Evolutionary conservation across 139 green algal species (phyloP).

Genomic region (Micractinium conductrix): DNA sequence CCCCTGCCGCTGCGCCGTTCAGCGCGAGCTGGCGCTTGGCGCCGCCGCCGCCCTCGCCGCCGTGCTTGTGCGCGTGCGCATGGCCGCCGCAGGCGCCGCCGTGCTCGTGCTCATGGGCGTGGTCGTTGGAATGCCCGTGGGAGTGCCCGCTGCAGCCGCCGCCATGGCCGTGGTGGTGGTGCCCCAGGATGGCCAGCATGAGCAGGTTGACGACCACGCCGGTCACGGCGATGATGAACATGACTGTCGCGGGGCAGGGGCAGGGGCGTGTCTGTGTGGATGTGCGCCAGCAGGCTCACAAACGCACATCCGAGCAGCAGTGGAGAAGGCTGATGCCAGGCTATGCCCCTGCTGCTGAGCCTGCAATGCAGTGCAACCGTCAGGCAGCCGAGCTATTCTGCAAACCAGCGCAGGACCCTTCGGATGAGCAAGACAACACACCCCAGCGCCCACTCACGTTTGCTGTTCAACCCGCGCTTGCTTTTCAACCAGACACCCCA

Average conservation of each 20-base stretch:
- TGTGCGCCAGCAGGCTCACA: too few relatives aligned
- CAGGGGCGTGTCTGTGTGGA: too few relatives aligned
- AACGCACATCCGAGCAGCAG: too few relatives aligned
- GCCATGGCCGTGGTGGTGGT: constrained; percentile 46
- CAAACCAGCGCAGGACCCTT: too few relatives aligned
- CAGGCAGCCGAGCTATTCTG: too few relatives aligned
- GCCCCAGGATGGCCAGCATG: constrained; percentile 70
- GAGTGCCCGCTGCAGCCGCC: neutral
- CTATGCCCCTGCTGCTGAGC: too few relatives aligned
- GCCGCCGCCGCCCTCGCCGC: constrained; percentile 34
- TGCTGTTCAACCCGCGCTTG: constrained; percentile 15
- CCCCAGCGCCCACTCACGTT: constrained; percentile 52
- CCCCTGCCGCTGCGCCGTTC: neutral
- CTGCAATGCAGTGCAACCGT: too few relatives aligned
- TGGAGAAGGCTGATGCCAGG: too few relatives aligned
- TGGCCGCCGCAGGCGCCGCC: constrained; percentile 28
- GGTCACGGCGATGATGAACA: constrained; percentile 85
- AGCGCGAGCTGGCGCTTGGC: constrained; percentile 30
- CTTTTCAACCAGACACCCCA: neutral
- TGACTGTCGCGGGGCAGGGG: constrained; percentile 56
- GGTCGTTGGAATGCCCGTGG: constrained; percentile 9
- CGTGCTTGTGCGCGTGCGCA: constrained; percentile 33
- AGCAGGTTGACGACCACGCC: constrained; percentile 87
- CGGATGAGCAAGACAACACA: too few relatives aligned
- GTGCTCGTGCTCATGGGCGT: constrained; percentile 36